Conservation (phyloP, 257 asterid genomes). For the Nicotiana noctiflora region DNA sequence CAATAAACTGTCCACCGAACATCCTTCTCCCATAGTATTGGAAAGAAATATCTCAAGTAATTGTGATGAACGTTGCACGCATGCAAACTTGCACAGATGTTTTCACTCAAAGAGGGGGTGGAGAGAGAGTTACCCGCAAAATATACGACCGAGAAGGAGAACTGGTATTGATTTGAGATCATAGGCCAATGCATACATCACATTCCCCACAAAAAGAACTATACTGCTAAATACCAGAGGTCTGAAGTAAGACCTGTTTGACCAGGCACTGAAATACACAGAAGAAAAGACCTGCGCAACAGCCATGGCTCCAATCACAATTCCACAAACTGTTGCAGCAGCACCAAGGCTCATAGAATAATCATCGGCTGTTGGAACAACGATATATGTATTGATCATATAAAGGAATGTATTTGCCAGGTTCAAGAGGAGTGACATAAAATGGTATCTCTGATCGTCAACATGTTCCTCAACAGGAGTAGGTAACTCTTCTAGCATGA, state of each 20-base stretch:
- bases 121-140: conserved; percentile 67
- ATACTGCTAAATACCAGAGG: conserved; percentile 92
- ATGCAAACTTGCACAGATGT: background rate
- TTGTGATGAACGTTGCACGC: background rate
- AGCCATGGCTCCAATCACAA: conserved; percentile 97
- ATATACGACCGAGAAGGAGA: conserved; percentile 75
- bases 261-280: conserved; percentile 99
- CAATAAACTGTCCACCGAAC: background rate
- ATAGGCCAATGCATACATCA: conserved; percentile 87
- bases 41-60: background rate
- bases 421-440: conserved; percentile 83
- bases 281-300: conserved; percentile 96
- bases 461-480: conserved; percentile 51
- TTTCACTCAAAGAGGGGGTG: background rate
- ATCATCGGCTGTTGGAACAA: conserved; percentile 98
- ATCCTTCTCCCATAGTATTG: background rate
- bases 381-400: conserved; percentile 93
- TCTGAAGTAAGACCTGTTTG: conserved; percentile 78
- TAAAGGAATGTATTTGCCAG: conserved; percentile 91
- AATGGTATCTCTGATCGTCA: conserved; percentile 80
- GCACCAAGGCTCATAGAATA: conserved; percentile 96
- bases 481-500: conserved; percentile 91
- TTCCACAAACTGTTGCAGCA: conserved; percentile 93
- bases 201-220: conserved; percentile 65
- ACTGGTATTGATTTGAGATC: conserved; percentile 62